Evolutionary conservation across 371 early-diverging fungal genomes (phyloP).

Genomic region (Lichtheimia hyalospora): DNA sequence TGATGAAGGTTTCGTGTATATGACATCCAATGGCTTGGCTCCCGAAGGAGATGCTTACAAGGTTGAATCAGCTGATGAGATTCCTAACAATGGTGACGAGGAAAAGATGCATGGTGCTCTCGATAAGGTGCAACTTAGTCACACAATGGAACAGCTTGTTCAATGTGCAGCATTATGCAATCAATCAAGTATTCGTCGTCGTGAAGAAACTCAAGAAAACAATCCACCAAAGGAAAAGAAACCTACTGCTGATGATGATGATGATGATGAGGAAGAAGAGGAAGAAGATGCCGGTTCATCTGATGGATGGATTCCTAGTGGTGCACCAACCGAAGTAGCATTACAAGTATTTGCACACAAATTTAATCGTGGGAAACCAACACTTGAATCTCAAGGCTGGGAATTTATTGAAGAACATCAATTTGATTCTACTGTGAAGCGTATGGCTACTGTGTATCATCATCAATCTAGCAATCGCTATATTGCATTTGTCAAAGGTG

Average conservation of each 20-base stretch:
- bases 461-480: slow-evolving; percentile 35
- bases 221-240: slow-evolving; percentile 29
- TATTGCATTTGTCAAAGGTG: slow-evolving; percentile 66
- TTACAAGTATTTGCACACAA: slow-evolving; percentile 72
- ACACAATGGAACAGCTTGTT: slow-evolving; percentile 20
- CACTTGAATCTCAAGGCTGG: slow-evolving; percentile 44
- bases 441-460: slow-evolving; percentile 58
- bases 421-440: slow-evolving; percentile 77
- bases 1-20: slow-evolving; percentile 54
- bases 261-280: slow-evolving; percentile 27
- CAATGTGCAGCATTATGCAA: slow-evolving; percentile 52
- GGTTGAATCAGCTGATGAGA: slow-evolving; percentile 26
- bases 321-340: slow-evolving; percentile 50
- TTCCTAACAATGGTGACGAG: not conserved
- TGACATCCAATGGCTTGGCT: slow-evolving; percentile 59
- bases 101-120: not conserved
- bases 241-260: slow-evolving; percentile 26
- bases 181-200: slow-evolving; percentile 48
- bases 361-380: slow-evolving; percentile 58
- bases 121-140: slow-evolving; percentile 11
- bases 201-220: not conserved
- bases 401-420: slow-evolving; percentile 69
- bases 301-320: slow-evolving; percentile 20
- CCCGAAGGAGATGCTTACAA: slow-evolving; percentile 61
- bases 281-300: not conserved